These are phyloP conservation scores for Trametes polyzona DNA, from an alignment of 1,284 basidiomycete genomes.

Conservation along the genomic window DNA sequence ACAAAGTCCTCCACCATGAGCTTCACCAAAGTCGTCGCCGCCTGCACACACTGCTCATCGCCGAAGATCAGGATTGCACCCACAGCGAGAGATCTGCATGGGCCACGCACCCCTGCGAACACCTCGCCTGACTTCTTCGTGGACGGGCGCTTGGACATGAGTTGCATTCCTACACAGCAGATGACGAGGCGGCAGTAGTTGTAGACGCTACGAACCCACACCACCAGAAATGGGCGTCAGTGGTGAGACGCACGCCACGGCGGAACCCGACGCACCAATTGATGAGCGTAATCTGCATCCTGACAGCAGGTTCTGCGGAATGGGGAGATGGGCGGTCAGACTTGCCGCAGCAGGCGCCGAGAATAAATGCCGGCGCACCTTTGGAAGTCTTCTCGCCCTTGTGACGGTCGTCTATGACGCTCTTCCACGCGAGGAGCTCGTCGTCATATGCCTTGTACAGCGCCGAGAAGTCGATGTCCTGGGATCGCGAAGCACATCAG, in stretches of 20 bases:
- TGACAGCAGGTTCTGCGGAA: conserved; percentile 24
- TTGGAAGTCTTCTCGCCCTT: conserved; percentile 25
- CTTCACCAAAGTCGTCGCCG: conserved; percentile 36
- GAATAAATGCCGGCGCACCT: conserved; percentile 4
- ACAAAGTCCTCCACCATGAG: conserved; percentile 35
- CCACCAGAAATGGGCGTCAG: not conserved
- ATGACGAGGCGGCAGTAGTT: conserved; percentile 41
- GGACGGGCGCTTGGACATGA: conserved; percentile 25
- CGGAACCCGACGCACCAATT: conserved; percentile 26
- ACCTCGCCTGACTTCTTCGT: conserved; percentile 25
- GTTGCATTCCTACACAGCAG: conserved; percentile 38
- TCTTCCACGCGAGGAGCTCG: conserved; percentile 33
- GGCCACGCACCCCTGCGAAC: conserved; percentile 21
- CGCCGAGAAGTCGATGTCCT: conserved; percentile 30
- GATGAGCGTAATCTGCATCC: conserved; percentile 36
- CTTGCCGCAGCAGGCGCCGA: not conserved
- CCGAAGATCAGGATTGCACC: conserved; percentile 10
- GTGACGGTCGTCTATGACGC: conserved; percentile 24
- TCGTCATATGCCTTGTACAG: conserved; percentile 32
- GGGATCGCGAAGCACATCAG: conserved; percentile 11
- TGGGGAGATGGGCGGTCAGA: conserved; percentile 8
- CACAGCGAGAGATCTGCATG: conserved; percentile 21
- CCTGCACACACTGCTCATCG: conserved; percentile 35
- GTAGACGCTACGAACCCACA: conserved; percentile 27
- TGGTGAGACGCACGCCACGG: conserved; percentile 1